A percentile compares a stretch with the other conserved stretches of the same genome.
phyloP scores from a whole-genome alignment of 495 filamentous ascomycete species.

The Astrothelium subdiscretum region DNA sequence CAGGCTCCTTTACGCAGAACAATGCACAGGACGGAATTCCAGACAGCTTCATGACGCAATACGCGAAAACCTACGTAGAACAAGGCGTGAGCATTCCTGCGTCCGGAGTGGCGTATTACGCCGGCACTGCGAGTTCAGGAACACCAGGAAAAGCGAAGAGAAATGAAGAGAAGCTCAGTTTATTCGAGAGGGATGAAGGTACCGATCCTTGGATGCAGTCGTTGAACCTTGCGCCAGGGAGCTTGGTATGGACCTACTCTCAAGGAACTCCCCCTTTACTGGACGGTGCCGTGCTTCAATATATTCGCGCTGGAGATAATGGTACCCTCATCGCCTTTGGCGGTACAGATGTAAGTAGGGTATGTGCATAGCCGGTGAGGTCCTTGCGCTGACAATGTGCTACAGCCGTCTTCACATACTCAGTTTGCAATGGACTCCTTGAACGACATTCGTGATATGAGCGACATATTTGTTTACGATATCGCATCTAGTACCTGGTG shows the following conservation, averaged over 20 bases:
- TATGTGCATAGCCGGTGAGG: not conserved
- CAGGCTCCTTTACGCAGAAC: not conserved
- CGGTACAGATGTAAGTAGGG: not conserved
- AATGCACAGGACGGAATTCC: not conserved
- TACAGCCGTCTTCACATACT: not conserved
- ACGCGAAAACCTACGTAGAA: not conserved
- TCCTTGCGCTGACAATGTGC: not conserved
- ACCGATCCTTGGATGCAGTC: not conserved
- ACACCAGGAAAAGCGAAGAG: not conserved
- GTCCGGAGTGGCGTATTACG: not conserved
- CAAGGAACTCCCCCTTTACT: not conserved
- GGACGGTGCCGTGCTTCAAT: not conserved
- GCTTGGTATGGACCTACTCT: not conserved
- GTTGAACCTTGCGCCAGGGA: not conserved
- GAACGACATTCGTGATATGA: not conserved
- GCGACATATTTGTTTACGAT: not conserved
- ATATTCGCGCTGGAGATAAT: not conserved
- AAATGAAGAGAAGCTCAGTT: not conserved
- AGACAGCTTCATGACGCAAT: not conserved
- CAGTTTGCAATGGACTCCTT: not conserved
- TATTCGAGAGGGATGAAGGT: not conserved
- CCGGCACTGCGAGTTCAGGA: not conserved
- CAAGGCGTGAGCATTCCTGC: not conserved
- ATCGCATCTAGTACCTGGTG: not conserved
- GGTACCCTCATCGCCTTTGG: not conserved